phyloP scores from a whole-genome alignment of 805 yeast species.

The Yarrowia phangngaensis region DNA sequence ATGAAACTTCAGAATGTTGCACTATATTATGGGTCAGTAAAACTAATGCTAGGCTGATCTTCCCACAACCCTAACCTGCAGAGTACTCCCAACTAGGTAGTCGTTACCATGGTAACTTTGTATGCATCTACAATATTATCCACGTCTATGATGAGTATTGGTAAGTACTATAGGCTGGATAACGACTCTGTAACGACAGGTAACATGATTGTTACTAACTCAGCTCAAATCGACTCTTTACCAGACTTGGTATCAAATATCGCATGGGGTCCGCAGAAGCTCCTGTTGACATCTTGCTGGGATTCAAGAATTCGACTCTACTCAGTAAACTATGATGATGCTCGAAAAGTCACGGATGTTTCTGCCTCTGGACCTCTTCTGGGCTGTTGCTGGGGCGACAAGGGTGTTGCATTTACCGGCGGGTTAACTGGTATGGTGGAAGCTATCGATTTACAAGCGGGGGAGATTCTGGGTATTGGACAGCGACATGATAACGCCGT shows the following conservation, averaged over 20 bases:
- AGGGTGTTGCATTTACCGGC: conserved; percentile 45
- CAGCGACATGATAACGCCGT: conserved; percentile 45
- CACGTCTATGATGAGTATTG: conserved; percentile 10
- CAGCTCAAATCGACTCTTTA: conserved; percentile 32
- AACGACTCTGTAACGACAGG: too few relatives aligned
- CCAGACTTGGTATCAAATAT: conserved; percentile 46
- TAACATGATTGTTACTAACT: background rate
- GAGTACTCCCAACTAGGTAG: too few relatives aligned
- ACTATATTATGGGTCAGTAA: too few relatives aligned
- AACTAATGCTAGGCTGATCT: too few relatives aligned
- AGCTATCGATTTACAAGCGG: conserved; percentile 50
- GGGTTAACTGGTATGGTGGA: conserved; percentile 54
- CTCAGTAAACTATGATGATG: conserved; percentile 37
- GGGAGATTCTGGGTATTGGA: conserved; percentile 35
- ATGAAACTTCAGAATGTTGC: too few relatives aligned
- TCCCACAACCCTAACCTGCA: too few relatives aligned
- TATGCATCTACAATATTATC: too few relatives aligned
- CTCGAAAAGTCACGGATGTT: conserved; percentile 27
- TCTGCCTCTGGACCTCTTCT: conserved; percentile 39
- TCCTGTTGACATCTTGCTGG: conserved; percentile 56
- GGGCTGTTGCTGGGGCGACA: conserved; percentile 35
- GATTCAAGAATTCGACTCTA: conserved; percentile 50
- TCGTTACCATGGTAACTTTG: too few relatives aligned
- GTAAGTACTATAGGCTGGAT: background rate
- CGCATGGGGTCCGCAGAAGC: conserved; percentile 42